Conservation (phyloP, 2,329 filamentous ascomycete species). For the Salinomyces thailandicus region DNA sequence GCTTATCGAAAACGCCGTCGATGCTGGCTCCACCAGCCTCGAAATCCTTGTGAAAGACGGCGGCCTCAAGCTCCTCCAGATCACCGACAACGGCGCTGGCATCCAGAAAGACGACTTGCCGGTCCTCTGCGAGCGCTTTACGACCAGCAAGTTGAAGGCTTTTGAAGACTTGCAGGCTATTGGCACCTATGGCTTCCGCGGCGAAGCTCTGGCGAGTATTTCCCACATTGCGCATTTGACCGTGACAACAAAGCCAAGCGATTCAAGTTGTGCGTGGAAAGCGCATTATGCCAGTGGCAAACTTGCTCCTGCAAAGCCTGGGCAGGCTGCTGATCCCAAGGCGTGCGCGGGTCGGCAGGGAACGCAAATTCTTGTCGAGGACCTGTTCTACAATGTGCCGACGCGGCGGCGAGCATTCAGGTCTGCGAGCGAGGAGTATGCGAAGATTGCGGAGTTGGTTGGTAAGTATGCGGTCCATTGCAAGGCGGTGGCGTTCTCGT, state of each 20-base stretch:
- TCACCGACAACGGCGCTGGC: slow-evolving; percentile 92
- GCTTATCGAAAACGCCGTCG: slow-evolving; percentile 90
- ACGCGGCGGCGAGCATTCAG: slow-evolving; percentile 81
- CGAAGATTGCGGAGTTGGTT: slow-evolving; percentile 92
- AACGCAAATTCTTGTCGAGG: slow-evolving; percentile 90
- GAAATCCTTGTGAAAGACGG: slow-evolving; percentile 92
- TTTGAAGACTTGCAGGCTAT: slow-evolving; percentile 90
- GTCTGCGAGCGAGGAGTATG: slow-evolving; percentile 86
- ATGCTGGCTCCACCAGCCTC: slow-evolving; percentile 85
- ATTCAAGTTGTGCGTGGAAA: slow-evolving; percentile 81
- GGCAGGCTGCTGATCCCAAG: slow-evolving; percentile 76
- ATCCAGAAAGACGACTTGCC: slow-evolving; percentile 88
- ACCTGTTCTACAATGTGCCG: slow-evolving; percentile 93
- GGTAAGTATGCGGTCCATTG: slow-evolving; percentile 92
- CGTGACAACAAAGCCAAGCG: slow-evolving; percentile 85
- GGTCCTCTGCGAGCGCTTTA: slow-evolving; percentile 91
- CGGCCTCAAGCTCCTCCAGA: slow-evolving; percentile 87
- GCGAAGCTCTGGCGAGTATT: slow-evolving; percentile 92
- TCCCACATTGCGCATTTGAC: slow-evolving; percentile 95
- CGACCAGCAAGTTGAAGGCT: slow-evolving; percentile 85
- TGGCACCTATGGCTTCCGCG: slow-evolving; percentile 92
- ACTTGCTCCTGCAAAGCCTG: slow-evolving; percentile 72
- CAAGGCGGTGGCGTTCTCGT: slow-evolving; percentile 81
- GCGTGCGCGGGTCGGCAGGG: slow-evolving; percentile 77
- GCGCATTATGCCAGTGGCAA: slow-evolving; percentile 79